Conservation (phyloP, 768 basidiomycete genomes). For the Xanthoconium stramineum region DNA sequence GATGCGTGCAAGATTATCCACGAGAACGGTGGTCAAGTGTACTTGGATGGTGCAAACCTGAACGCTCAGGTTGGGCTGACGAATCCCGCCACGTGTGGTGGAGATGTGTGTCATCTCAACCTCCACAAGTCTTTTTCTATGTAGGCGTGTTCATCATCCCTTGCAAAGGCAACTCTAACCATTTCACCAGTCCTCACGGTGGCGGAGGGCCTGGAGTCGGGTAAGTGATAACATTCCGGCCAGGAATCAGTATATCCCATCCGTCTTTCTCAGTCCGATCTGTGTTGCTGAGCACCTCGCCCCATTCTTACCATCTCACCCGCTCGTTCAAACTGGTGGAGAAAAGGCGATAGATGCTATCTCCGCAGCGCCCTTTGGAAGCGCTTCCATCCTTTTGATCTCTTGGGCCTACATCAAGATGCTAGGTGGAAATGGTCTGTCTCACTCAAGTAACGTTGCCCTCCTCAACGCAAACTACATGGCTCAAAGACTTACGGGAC, state of each 20-base stretch:
- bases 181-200: constrained; percentile 74
- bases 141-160: constrained; percentile 39
- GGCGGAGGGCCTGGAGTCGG: constrained; percentile 97
- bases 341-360: constrained; percentile 81
- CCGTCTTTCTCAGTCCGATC: constrained; percentile 59
- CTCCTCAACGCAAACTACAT: constrained; percentile 98
- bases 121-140: constrained; percentile 98
- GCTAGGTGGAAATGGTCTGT: constrained; percentile 92
- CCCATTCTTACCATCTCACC: constrained; percentile 92
- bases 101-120: constrained; percentile 98
- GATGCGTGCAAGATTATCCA: constrained; percentile 93
- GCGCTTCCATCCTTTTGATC: constrained; percentile 91
- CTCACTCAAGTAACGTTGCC: constrained; percentile 80
- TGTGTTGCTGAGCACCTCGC: constrained; percentile 91
- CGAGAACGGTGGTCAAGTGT: constrained; percentile 94
- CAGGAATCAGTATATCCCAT: neutral
- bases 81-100: constrained; percentile 91
- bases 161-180: neutral
- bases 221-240: constrained; percentile 36
- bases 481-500: constrained; percentile 77
- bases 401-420: constrained; percentile 99
- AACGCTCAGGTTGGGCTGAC: constrained; percentile 94
- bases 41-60: constrained; percentile 92
- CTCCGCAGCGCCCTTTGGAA: constrained; percentile 90
- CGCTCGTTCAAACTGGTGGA: constrained; percentile 63